Conservation (phyloP, 2,329 filamentous ascomycete genomes). For the Penicillium sp. region DNA sequence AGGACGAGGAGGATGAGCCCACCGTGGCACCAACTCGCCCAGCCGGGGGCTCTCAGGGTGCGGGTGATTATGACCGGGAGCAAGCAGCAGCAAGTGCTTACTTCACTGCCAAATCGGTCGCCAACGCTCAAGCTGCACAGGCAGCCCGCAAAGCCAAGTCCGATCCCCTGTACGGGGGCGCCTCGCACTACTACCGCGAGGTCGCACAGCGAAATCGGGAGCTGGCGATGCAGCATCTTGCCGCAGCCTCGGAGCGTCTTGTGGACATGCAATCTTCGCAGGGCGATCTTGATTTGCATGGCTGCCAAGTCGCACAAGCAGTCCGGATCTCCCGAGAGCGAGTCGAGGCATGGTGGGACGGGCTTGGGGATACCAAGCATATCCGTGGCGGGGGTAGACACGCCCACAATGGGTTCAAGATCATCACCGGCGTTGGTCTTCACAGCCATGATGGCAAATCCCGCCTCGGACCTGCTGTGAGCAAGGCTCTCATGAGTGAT, state of each 20-base stretch:
- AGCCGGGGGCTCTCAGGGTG: slow-evolving; percentile 4
- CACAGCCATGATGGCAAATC: slow-evolving; percentile 74
- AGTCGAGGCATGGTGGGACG: slow-evolving; percentile 70
- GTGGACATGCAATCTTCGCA: slow-evolving; percentile 62
- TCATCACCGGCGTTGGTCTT: slow-evolving; percentile 74
- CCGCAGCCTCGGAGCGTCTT: slow-evolving; percentile 62
- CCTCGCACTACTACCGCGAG: slow-evolving; percentile 68
- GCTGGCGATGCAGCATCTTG: slow-evolving; percentile 53
- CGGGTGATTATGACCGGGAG: slow-evolving; percentile 22
- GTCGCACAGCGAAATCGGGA: slow-evolving; percentile 60
- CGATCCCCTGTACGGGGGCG: slow-evolving; percentile 67
- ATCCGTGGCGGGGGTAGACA: slow-evolving; percentile 39
- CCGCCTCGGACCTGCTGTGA: slow-evolving; percentile 73
- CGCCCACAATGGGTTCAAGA: slow-evolving; percentile 56
- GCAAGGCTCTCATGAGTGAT: slow-evolving; percentile 64
- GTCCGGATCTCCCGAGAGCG: slow-evolving; percentile 67
- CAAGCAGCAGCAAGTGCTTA: slow-evolving; percentile 41
- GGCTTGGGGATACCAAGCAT: slow-evolving; percentile 59
- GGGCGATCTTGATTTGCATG: slow-evolving; percentile 69
- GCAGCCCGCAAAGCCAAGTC: slow-evolving; percentile 60
- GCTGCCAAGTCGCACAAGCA: slow-evolving; percentile 72
- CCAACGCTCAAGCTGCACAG: slow-evolving; percentile 53
- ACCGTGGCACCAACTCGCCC: slow-evolving; percentile 4
- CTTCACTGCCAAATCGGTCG: slow-evolving; percentile 43
- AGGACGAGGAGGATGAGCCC: slow-evolving; percentile 15